Percentiles rank a stretch among this genome's conserved stretches.
Evolutionary conservation across 495 filamentous ascomycete genomes (phyloP).

Genomic region (Daldinia concentrica): DNA sequence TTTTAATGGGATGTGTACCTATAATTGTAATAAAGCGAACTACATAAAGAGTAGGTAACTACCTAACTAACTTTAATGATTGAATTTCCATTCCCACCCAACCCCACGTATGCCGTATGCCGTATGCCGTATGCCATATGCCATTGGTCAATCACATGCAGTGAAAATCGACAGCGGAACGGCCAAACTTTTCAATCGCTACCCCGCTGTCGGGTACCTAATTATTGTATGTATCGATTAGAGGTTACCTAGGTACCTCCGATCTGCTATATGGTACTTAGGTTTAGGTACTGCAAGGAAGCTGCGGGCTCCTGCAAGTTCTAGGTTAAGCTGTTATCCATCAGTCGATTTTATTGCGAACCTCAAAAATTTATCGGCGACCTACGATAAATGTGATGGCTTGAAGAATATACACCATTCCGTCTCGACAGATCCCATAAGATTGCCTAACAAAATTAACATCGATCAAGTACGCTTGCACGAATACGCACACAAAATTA

Average conservation of each 20-base stretch:
- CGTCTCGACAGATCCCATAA: background rate
- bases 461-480: background rate
- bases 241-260: background rate
- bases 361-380: slow-evolving; percentile 31
- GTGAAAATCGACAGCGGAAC: background rate
- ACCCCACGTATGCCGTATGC: too few relatives aligned
- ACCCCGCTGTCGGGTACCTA: slow-evolving; percentile 1
- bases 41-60: background rate
- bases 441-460: background rate
- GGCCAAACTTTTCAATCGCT: background rate
- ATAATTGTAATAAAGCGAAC: slow-evolving; percentile 2
- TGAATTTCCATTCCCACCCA: too few relatives aligned
- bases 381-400: slow-evolving; percentile 3
- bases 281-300: background rate
- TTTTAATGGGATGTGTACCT: too few relatives aligned
- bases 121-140: too few relatives aligned
- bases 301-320: background rate
- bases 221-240: background rate
- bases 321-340: background rate
- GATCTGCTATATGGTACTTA: background rate
- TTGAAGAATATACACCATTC: background rate
- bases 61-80: too few relatives aligned
- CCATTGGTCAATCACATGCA: slow-evolving; percentile 13
- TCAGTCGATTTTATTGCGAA: slow-evolving; percentile 14
- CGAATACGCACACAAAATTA: slow-evolving; percentile 1